phyloP scores from a whole-genome alignment of 805 yeast species.

The Ogataea neopini region DNA sequence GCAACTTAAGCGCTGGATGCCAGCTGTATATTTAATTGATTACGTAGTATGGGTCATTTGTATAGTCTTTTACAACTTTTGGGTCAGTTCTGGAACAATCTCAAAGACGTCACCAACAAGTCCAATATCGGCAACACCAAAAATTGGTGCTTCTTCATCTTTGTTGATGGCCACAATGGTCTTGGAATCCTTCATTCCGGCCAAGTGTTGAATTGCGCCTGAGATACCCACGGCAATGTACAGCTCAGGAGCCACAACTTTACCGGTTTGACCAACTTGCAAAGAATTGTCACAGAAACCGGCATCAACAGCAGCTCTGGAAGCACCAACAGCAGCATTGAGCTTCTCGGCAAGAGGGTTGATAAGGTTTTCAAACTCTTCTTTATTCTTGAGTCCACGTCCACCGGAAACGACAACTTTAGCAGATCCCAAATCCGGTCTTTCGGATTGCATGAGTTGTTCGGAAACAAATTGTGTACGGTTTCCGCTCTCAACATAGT shows the following conservation, averaged over 20 bases:
- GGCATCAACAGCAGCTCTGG: constrained; percentile 96
- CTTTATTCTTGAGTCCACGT: constrained; percentile 88
- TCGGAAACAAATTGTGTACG: constrained; percentile 72
- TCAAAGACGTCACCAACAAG: constrained; percentile 86
- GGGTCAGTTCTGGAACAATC: constrained; percentile 86
- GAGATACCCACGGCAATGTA: constrained; percentile 93
- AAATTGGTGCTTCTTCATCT: constrained; percentile 92
- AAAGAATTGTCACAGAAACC: constrained; percentile 95
- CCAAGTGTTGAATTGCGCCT: constrained; percentile 97
- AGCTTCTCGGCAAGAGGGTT: constrained; percentile 82
- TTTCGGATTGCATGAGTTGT: constrained; percentile 70
- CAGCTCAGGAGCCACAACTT: constrained; percentile 94
- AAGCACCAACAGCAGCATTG: constrained; percentile 94
- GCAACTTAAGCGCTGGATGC: constrained; percentile 5
- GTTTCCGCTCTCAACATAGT: constrained; percentile 38
- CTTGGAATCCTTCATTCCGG: constrained; percentile 97
- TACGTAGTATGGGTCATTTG: constrained; percentile 15
- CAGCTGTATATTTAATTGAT: neutral
- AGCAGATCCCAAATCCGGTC: constrained; percentile 92
- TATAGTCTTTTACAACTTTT: constrained; percentile 52
- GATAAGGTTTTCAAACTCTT: constrained; percentile 73
- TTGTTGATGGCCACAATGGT: constrained; percentile 92
- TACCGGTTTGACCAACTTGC: constrained; percentile 98
- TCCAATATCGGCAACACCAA: constrained; percentile 87
- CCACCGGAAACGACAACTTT: constrained; percentile 87